Conservation (phyloP, 495 filamentous ascomycete species). For the Hyaloscypha variabilis region DNA sequence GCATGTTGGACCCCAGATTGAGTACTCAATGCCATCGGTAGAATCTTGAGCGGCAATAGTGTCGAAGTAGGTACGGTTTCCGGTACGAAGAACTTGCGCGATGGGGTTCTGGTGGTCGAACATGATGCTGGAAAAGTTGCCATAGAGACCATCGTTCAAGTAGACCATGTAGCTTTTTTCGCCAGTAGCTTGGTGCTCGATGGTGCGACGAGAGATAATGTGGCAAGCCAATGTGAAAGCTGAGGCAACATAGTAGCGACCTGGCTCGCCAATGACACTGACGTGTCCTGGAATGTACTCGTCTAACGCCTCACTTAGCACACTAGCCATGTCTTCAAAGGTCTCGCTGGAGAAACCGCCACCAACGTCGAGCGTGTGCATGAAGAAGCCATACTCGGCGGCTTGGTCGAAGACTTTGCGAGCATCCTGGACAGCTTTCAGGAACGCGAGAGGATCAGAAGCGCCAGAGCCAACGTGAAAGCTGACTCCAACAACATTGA, state of each 20-base stretch:
- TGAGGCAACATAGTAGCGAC: constrained; percentile 90
- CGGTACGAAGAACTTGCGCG: constrained; percentile 75
- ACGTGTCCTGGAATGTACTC: constrained; percentile 83
- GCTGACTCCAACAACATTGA: constrained; percentile 94
- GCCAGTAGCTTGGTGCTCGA: constrained; percentile 57
- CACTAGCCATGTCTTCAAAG: constrained; percentile 86
- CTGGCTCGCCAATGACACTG: constrained; percentile 93
- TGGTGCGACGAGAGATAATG: constrained; percentile 91
- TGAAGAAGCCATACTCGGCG: constrained; percentile 69
- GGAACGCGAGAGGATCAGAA: constrained; percentile 83
- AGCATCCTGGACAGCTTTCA: constrained; percentile 88
- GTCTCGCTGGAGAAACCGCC: constrained; percentile 88
- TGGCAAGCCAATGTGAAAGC: constrained; percentile 93
- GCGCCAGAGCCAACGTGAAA: constrained; percentile 98
- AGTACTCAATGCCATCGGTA: constrained; percentile 66
- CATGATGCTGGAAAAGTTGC: constrained; percentile 98
- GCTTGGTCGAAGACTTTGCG: constrained; percentile 90
- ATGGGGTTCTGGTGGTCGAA: constrained; percentile 96
- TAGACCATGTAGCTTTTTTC: constrained; percentile 89
- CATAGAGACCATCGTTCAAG: constrained; percentile 95
- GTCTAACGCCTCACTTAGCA: constrained; percentile 79
- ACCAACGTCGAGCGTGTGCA: constrained; percentile 91
- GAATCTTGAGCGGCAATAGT: constrained; percentile 36
- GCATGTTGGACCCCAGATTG: constrained; percentile 97
- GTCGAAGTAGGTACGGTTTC: constrained; percentile 52